Base-by-base conservation (phyloP, 129 eudicot species). In the Lactuca sativa region DNA sequence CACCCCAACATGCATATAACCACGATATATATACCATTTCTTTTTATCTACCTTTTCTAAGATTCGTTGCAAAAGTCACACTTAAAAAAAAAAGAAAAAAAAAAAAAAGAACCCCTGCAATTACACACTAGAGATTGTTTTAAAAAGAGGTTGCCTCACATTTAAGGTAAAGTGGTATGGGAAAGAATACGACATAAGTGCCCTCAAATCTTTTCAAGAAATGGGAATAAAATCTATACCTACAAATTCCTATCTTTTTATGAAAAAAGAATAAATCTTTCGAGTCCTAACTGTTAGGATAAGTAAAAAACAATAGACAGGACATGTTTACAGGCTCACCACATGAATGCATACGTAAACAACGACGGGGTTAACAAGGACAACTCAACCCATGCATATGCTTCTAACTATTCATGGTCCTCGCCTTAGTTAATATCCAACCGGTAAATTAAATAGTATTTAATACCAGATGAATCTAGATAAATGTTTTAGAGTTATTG, bases 351-450 rank as follows among this genome's bases (percentile, higher is more conserved):
- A 30, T 8, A 33, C 59, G 9, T 1, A 48, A 34, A 59, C 44
- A 40, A 32, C 49, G 10, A 49, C 34, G 30, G 47, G 31, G 15
- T 57, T 49, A 51, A n/a, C 8, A 59, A n/a, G 31, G 47, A 32
- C 71, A 66, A 25, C 58, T 49, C 48, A 13, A 52, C 40, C 32
- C 49, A 55, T 55, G 52, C 64, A 69, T 55, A 68, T 36, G 52
- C 34, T 54, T 56, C 54, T 59, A 5, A n/a, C 18, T 54, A 16
- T 66, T 13, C 33, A 51, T 66, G 47, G 47, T 32, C 48, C 59
- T 41, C 16, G 8, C 59, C n/a, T 47, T n/a, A 41, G 38, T 56
- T 18, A 17, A 17, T 3, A 17, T 16, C 32, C 31, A 7, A 17
- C 32, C 12, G 6, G 59, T 21, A 15, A n/a, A 16, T 12, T 21